phyloP scores from a whole-genome alignment of 2,329 filamentous ascomycete genomes.

The Rhytidhysteron rufulum region DNA sequence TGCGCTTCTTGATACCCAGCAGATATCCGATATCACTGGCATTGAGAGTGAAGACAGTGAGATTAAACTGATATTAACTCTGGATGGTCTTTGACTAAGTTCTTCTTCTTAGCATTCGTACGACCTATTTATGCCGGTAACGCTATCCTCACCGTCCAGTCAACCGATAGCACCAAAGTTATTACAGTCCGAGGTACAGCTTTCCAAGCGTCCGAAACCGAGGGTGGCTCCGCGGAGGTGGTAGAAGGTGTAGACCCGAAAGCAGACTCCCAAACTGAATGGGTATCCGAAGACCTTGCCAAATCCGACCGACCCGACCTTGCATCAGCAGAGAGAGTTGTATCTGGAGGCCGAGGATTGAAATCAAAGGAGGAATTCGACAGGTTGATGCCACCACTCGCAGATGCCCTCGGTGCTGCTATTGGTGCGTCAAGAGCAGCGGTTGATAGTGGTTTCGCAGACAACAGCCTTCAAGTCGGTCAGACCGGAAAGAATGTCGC shows the following conservation, averaged over 20 bases:
- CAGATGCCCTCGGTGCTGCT: conserved; percentile 89
- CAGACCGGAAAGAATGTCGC: conserved; percentile 99
- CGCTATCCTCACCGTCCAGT: conserved; percentile 93
- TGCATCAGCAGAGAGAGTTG: conserved; percentile 80
- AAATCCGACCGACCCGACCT: conserved; percentile 94
- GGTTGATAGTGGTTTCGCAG: conserved; percentile 94
- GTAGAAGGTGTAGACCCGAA: conserved; percentile 85
- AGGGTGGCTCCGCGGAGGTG: conserved; percentile 69
- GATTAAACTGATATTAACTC: conserved; percentile 18
- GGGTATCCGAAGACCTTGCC: conserved; percentile 89
- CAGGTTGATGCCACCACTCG: conserved; percentile 83
- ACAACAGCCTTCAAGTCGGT: conserved; percentile 96
- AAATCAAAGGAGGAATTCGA: conserved; percentile 99
- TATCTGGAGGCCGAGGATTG: conserved; percentile 88
- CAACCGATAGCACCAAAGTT: conserved; percentile 77
- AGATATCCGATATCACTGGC: conserved; percentile 84
- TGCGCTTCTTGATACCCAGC: conserved; percentile 85
- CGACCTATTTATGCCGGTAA: conserved; percentile 97
- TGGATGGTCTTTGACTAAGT: conserved; percentile 2
- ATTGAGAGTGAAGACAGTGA: conserved; percentile 82
- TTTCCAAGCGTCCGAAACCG: conserved; percentile 70
- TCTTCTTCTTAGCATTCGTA: conserved; percentile 70
- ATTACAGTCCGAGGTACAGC: conserved; percentile 92
- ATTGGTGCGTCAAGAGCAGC: conserved; percentile 93
- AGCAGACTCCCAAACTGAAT: conserved; percentile 68